Evolutionary conservation across 2,329 filamentous ascomycete genomes (phyloP).

Genomic region (Ophiostoma pallidulum): DNA sequence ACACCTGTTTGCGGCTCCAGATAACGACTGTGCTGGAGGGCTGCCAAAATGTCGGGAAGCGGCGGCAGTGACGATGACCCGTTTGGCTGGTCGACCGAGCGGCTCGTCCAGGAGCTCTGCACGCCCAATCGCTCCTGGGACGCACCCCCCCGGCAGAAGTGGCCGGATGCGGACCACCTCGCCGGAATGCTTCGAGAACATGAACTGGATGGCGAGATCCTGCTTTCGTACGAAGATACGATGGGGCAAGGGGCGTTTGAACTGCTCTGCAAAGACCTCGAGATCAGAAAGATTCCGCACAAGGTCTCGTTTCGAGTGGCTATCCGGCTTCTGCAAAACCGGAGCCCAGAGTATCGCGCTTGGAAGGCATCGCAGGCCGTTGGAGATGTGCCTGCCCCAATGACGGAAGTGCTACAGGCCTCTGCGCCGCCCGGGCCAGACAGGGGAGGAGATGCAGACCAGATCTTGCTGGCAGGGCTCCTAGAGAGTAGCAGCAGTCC

Average conservation of each 20-base stretch:
- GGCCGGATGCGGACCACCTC: slow-evolving; percentile 45
- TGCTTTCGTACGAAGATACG: slow-evolving; percentile 49
- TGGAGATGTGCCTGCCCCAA: not conserved
- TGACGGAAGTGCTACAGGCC: too few species aligned
- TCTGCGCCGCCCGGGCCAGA: not conserved
- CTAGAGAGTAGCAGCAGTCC: too few species aligned
- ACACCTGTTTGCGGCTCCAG: not conserved
- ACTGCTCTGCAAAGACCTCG: slow-evolving; percentile 44
- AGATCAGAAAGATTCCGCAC: slow-evolving; percentile 48
- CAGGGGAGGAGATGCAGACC: too few species aligned
- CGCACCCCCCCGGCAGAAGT: slow-evolving; percentile 25
- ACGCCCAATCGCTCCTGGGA: slow-evolving; percentile 40
- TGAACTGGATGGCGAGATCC: slow-evolving; percentile 53
- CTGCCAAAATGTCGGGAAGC: slow-evolving; percentile 8
- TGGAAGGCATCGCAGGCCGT: slow-evolving; percentile 21
- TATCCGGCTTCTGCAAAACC: slow-evolving; percentile 44
- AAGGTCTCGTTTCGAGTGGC: slow-evolving; percentile 48
- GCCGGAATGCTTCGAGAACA: slow-evolving; percentile 49
- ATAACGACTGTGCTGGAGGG: not conserved
- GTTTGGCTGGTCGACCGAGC: slow-evolving; percentile 61
- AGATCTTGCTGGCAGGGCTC: too few species aligned
- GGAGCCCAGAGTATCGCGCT: slow-evolving; percentile 39
- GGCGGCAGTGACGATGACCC: slow-evolving; percentile 47
- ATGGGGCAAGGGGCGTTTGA: slow-evolving; percentile 30
- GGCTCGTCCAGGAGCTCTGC: slow-evolving; percentile 59